Base-by-base conservation (phyloP, 2,329 filamentous ascomycete genomes). In the Exophiala xenobiotica region DNA sequence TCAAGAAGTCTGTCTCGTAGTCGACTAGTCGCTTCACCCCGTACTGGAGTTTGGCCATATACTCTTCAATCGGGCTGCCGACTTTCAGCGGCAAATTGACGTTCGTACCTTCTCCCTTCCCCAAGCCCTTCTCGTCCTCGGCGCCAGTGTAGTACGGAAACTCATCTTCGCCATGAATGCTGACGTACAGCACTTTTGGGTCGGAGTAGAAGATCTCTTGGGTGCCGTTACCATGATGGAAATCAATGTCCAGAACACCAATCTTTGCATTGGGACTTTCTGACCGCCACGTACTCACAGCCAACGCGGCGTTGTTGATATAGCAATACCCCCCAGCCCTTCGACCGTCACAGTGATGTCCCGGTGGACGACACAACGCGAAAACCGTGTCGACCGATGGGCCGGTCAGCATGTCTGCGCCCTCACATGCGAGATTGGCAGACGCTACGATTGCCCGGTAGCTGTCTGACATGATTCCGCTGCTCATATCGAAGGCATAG, bases 151-250 rank as follows among this genome's bases (percentile, higher is more conserved):
- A 62, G 39, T 62, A 69, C 1, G 67, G 67, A 50, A 64, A 69
- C 43, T 69, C 65, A 44, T 67, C 63, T 44, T 65, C 51, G 11
- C 66, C 66, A 53, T 69, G 67, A 27, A 69, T 64, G 46, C 61
- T 64, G 26, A 66, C 57, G 43, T 69, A 69, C 12, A 66, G 38
- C 9, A 68, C 65, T 7, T 58, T 56, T 2, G 59, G 40, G 23
- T 65, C 62, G 26, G 47, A 38, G 54, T 68, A 69, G 50, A 66
- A 68, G 42, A 59, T 53, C 37, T 61, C 58, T 41, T 62, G 60
- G 1, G 60, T 61, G 20, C 60, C 60, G 35, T 62, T 62, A 31
- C 60, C 60, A 41, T 62, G 60, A 37, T 62, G 60, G 51, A 61
- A 62, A 53, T 62, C 60, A 20, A 62, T 50, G 43, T 62, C 60